Evolutionary conservation across 2,329 filamentous ascomycete genomes (phyloP).

Genomic region (Chaetoscypha palmicola): DNA sequence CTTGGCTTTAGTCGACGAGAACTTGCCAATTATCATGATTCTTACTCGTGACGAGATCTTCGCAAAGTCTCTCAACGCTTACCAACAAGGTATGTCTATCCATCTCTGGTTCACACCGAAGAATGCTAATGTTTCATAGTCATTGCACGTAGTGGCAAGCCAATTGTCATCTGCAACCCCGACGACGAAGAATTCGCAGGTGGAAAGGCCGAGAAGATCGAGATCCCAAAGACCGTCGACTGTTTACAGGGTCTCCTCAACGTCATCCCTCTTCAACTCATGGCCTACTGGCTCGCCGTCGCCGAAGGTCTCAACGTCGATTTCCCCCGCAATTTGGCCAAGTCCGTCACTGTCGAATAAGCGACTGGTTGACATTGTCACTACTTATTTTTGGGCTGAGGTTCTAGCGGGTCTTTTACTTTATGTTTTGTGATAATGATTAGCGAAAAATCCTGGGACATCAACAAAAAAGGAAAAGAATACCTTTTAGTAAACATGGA

Average conservation of each 20-base stretch:
- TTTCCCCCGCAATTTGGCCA: conserved; percentile 96
- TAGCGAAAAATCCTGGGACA: conserved; percentile 3
- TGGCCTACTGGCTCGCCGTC: conserved; percentile 98
- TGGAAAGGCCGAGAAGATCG: conserved; percentile 90
- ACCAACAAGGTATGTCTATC: conserved; percentile 72
- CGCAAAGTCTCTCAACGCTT: conserved; percentile 98
- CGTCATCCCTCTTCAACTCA: conserved; percentile 93
- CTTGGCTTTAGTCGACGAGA: conserved; percentile 92
- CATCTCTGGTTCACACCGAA: not conserved
- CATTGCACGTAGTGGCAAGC: conserved; percentile 89
- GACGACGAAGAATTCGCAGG: conserved; percentile 81
- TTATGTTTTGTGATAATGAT: conserved; percentile 5
- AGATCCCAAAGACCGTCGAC: conserved; percentile 93
- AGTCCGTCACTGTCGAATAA: conserved; percentile 98
- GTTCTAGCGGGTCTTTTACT: not conserved
- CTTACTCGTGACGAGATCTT: conserved; percentile 93
- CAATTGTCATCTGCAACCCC: conserved; percentile 97
- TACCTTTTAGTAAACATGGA: not conserved
- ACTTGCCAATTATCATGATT: conserved; percentile 99
- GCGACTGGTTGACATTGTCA: conserved; percentile 1
- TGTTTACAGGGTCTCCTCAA: conserved; percentile 94
- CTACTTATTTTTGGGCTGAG: too few relatives aligned
- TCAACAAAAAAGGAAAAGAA: not conserved
- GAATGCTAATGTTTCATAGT: conserved; percentile 48
- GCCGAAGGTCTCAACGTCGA: conserved; percentile 95